Evolutionary conservation across 2,329 filamentous ascomycete species (phyloP).

Genomic region (Pseudocercospora fijiensis): DNA sequence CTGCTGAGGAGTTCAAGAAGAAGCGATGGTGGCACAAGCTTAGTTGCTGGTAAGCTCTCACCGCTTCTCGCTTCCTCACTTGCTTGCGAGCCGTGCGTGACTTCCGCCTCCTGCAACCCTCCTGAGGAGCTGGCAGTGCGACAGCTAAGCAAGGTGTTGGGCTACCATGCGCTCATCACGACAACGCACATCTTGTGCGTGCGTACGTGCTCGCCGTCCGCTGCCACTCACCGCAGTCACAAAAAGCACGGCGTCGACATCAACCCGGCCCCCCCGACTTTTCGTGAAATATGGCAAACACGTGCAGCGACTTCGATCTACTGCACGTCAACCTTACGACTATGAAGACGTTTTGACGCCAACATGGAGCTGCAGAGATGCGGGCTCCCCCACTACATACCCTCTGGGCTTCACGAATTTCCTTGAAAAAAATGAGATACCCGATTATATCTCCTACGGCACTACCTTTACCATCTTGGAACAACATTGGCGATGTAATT

Average conservation of each 20-base stretch:
- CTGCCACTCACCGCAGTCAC: no score
- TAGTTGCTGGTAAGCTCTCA: slow-evolving; percentile 24
- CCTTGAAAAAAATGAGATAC: slow-evolving; percentile 1
- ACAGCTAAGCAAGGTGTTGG: background rate
- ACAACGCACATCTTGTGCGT: background rate
- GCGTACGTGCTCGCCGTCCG: background rate
- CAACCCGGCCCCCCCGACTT: no score
- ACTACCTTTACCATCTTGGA: background rate
- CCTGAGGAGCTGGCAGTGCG: no score
- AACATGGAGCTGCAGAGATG: background rate
- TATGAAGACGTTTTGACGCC: background rate
- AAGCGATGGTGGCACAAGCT: slow-evolving; percentile 27
- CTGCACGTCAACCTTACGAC: background rate
- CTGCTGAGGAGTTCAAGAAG: slow-evolving; percentile 20
- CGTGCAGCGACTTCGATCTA: background rate
- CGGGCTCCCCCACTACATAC: background rate
- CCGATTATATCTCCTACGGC: background rate
- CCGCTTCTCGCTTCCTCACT: background rate
- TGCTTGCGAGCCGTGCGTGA: background rate
- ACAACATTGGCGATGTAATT: slow-evolving; percentile 2
- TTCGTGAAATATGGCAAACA: no score
- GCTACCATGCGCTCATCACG: no score
- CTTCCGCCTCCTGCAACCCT: background rate
- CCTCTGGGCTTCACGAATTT: slow-evolving; percentile 1
- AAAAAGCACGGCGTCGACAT: no score